A percentile compares a stretch with the other conserved stretches of the same genome.
Evolutionary conservation across 306 rosid species (phyloP).

Genomic region (Cucumis melo): DNA sequence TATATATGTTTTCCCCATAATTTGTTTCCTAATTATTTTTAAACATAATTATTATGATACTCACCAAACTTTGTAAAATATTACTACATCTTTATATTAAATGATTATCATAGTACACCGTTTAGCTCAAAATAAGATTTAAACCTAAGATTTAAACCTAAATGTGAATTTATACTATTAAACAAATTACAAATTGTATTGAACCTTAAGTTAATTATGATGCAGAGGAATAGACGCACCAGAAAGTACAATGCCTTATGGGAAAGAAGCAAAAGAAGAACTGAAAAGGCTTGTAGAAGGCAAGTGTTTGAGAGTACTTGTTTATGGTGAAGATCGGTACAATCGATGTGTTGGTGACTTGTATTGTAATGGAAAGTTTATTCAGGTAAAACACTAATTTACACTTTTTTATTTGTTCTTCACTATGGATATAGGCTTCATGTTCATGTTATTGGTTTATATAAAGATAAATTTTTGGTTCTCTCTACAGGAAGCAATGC

Average conservation of each 20-base stretch:
- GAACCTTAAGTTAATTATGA: background rate
- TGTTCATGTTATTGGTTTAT: background rate
- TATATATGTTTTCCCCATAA: too few relatives aligned
- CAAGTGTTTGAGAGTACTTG: conserved; percentile 59
- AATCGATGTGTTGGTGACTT: conserved; percentile 68
- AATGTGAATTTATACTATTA: too few relatives aligned
- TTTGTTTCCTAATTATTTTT: background rate
- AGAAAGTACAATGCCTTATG: conserved; percentile 69
- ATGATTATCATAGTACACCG: background rate
- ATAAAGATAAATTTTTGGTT: background rate
- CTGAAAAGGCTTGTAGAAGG: conserved; percentile 49
- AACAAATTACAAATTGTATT: too few relatives aligned
- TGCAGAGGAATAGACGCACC: conserved; percentile 92
- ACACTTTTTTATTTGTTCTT: background rate
- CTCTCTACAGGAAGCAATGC: conserved; percentile 55
- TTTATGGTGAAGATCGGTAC: conserved; percentile 71
- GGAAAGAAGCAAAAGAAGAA: conserved; percentile 64
- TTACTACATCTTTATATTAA: background rate
- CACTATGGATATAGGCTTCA: background rate
- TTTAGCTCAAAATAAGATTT: too few relatives aligned
- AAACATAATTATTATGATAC: background rate
- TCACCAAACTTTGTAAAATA: background rate
- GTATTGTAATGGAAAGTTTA: conserved; percentile 52
- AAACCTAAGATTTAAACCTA: too few relatives aligned
- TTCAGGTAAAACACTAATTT: conserved; percentile 41